Evolutionary conservation across 495 filamentous ascomycete genomes (phyloP).

Genomic region (Talaromyces wortmannii): DNA sequence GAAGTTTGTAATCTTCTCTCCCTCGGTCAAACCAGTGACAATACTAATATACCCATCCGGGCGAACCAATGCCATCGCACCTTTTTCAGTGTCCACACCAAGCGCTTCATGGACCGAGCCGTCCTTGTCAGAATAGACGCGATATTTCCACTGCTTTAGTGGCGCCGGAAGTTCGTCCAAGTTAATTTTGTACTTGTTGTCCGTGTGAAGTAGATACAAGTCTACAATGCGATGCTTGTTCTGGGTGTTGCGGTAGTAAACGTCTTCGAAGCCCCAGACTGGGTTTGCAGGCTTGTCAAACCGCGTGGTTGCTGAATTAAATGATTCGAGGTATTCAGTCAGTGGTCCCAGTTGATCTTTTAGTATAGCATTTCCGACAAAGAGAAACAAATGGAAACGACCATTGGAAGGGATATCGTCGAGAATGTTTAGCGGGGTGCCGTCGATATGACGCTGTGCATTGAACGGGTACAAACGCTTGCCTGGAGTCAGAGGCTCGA

Average conservation of each 20-base stretch:
- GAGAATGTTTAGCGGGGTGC: not conserved
- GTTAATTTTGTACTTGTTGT: not conserved
- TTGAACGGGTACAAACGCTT: not conserved
- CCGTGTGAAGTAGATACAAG: not conserved
- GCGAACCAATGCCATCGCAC: conserved; percentile 2
- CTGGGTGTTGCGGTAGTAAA: not conserved
- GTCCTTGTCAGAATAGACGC: not conserved
- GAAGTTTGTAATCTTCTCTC: not conserved
- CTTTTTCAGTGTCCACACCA: not conserved
- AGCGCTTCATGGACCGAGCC: not conserved
- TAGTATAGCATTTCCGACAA: not conserved
- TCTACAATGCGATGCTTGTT: not conserved
- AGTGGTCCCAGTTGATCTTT: not conserved
- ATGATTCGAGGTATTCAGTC: not conserved
- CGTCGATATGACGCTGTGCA: not conserved
- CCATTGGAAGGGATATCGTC: conserved; percentile 1
- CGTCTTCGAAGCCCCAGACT: not conserved
- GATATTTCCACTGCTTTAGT: not conserved
- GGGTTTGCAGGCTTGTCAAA: not conserved
- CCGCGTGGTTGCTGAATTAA: not conserved
- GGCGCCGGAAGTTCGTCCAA: not conserved
- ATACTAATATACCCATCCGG: conserved; percentile 4
- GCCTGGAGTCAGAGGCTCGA: not conserved
- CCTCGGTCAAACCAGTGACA: conserved; percentile 6
- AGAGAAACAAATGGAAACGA: conserved; percentile 1